These are phyloP conservation scores for Paxillus ammoniavirescens DNA, from an alignment of 768 basidiomycete species.

Conservation along the genomic window DNA sequence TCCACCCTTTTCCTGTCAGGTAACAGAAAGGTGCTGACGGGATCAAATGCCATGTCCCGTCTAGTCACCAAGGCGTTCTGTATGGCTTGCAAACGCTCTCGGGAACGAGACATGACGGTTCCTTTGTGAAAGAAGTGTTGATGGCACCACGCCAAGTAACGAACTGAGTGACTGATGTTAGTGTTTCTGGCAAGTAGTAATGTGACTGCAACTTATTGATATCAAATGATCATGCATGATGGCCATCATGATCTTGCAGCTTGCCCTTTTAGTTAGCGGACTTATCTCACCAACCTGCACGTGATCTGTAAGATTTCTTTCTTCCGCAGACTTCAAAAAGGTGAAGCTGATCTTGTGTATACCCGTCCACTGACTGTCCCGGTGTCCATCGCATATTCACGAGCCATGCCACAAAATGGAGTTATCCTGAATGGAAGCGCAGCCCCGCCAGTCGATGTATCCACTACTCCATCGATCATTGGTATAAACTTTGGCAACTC, in stretches of 20 bases:
- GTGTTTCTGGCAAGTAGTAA: background rate
- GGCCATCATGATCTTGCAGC: no score
- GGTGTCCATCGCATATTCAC: background rate
- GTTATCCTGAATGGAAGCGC: conserved; percentile 52
- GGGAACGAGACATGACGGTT: conserved; percentile 3
- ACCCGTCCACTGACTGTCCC: background rate
- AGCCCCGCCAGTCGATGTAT: conserved; percentile 36
- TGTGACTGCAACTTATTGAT: no score
- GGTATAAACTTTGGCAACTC: conserved; percentile 98
- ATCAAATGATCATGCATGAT: no score
- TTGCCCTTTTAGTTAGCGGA: no score
- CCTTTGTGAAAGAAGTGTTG: background rate
- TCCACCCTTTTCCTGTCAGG: conserved; percentile 16
- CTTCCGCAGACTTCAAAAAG: background rate
- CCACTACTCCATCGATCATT: conserved; percentile 62
- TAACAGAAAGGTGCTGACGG: conserved; percentile 6
- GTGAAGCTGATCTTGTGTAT: background rate
- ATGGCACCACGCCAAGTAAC: background rate
- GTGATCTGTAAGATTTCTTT: conserved; percentile 1
- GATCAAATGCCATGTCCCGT: background rate
- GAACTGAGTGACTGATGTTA: background rate
- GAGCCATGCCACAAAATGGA: conserved; percentile 42
- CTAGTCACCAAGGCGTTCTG: conserved; percentile 8
- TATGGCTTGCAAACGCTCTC: conserved; percentile 10
- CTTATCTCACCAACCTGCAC: background rate